A percentile compares a stretch with the other conserved stretches of the same genome.
These are phyloP conservation scores for Sporothrix sp. DNA, from an alignment of 2,329 filamentous ascomycete genomes.

Conservation along the genomic window DNA sequence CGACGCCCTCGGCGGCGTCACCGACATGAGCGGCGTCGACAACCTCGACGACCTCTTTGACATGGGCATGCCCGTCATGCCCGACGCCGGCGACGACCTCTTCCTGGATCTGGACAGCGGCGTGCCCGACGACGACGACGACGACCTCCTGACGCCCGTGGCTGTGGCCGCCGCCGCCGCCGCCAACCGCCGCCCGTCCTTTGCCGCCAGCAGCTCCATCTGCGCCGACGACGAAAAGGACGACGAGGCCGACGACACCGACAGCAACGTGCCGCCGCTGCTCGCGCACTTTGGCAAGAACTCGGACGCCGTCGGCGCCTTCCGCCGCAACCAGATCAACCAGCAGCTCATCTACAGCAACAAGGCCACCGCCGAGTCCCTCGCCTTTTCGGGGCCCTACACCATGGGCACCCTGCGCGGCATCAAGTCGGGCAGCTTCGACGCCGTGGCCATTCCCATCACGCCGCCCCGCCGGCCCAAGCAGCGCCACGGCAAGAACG, in stretches of 20 bases:
- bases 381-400: constrained; percentile 52
- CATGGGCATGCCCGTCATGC: background rate
- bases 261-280: constrained; percentile 38
- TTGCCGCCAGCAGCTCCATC: background rate
- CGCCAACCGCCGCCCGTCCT: background rate
- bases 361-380: constrained; percentile 51
- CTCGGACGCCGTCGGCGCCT: constrained; percentile 62
- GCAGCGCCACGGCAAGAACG: constrained; percentile 30
- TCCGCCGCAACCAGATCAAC: constrained; percentile 59
- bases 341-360: constrained; percentile 51
- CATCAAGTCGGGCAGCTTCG: constrained; percentile 56
- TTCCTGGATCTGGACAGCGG: constrained; percentile 22
- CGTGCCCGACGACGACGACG: constrained; percentile 38
- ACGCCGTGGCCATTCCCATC: constrained; percentile 56
- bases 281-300: constrained; percentile 59
- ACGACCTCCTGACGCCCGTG: constrained; percentile 43
- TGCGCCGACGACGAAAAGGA: constrained; percentile 27
- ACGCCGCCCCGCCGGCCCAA: constrained; percentile 56
- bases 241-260: constrained; percentile 22
- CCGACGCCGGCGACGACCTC: constrained; percentile 6
- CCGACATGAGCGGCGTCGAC: constrained; percentile 7
- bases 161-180: constrained; percentile 5
- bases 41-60: constrained; percentile 8
- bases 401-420: constrained; percentile 51
- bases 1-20: constrained; percentile 7